phyloP scores from a whole-genome alignment of 2,329 filamentous ascomycete genomes.

The Lachnellula willkommii region DNA sequence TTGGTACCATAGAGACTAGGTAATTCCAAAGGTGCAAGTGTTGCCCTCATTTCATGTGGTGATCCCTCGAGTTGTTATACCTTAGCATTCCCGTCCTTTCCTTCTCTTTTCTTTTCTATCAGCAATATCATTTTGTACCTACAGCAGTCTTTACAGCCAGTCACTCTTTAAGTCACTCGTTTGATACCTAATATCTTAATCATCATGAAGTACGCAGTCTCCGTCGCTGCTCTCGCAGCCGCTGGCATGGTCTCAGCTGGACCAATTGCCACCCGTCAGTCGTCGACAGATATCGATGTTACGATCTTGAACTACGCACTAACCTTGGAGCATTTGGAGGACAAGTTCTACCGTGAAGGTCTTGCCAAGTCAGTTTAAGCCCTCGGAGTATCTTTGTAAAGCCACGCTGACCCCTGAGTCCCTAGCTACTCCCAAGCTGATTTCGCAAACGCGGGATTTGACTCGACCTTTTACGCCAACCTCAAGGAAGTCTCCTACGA shows the following conservation, averaged over 20 bases:
- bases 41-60: background rate
- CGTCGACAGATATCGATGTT: background rate
- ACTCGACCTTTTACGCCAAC: constrained; percentile 50
- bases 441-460: constrained; percentile 47
- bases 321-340: constrained; percentile 52
- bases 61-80: background rate
- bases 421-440: constrained; percentile 39
- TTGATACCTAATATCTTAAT: background rate
- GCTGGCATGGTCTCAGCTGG: constrained; percentile 13
- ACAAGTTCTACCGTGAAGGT: constrained; percentile 56
- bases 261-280: constrained; percentile 5
- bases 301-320: constrained; percentile 44
- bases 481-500: constrained; percentile 50
- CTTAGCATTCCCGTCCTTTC: background rate
- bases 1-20: no score
- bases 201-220: constrained; percentile 22
- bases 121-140: background rate
- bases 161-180: constrained; percentile 8
- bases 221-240: constrained; percentile 17
- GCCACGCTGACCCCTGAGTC: background rate
- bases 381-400: background rate
- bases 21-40: no score
- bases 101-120: background rate
- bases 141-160: constrained; percentile 3
- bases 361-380: constrained; percentile 43